Conservation (phyloP, 768 basidiomycete species). For the Clitopilus hobsonii region DNA sequence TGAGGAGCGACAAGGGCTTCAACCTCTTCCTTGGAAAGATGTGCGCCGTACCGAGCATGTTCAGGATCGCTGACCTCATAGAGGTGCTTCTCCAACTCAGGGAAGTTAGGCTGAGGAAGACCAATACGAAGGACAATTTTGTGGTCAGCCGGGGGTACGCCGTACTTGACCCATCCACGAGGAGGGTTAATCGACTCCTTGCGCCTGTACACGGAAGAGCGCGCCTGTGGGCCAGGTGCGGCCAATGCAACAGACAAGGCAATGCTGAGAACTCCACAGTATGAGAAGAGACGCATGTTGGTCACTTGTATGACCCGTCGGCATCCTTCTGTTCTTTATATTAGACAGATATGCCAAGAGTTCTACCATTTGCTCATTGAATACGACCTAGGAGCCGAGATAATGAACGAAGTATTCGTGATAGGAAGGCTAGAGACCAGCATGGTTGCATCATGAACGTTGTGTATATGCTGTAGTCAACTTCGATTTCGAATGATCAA, state of each 20-base stretch:
- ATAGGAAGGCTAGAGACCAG: not conserved
- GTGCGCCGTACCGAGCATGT: conserved; percentile 26
- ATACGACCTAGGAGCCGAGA: not conserved
- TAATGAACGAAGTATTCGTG: not conserved
- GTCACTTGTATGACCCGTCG: not conserved
- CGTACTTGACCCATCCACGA: not conserved
- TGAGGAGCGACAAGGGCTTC: conserved; percentile 60
- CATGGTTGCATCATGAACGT: not conserved
- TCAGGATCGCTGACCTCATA: conserved; percentile 1
- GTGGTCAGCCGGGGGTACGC: not conserved
- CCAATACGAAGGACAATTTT: not conserved
- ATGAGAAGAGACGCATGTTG: not conserved
- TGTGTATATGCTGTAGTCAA: not conserved
- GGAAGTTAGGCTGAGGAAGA: not conserved
- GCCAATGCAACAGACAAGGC: not conserved
- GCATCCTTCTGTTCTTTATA: no score
- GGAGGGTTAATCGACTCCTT: not conserved
- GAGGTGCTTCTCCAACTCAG: not conserved
- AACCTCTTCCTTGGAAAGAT: conserved; percentile 63
- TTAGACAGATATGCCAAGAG: not conserved
- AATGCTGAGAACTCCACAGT: not conserved
- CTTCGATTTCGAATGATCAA: not conserved
- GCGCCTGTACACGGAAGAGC: not conserved
- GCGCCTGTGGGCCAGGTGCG: not conserved
- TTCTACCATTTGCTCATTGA: not conserved